Evolutionary conservation across 2,329 filamentous ascomycete genomes (phyloP), one percentile per base, ranked within the genome.

Genomic region (Rutstroemia sp.): DNA sequence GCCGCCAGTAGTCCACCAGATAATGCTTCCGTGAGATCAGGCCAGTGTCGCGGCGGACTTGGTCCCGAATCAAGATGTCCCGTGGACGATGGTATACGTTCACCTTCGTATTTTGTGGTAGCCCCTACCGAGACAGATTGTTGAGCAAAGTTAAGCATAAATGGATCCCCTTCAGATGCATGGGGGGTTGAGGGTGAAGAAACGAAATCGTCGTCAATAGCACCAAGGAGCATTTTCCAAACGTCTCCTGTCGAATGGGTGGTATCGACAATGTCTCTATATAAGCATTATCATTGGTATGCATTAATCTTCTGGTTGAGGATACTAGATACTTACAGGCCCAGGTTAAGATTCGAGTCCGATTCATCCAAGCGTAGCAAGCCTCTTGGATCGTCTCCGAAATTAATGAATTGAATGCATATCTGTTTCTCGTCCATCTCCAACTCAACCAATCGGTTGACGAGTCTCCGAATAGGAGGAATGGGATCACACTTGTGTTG

Each of bases 221-320:
- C 47, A 17, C 57, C 57, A n/a, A 58, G 47, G n/a, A 58, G 54
- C 57, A 58, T 58, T 44, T 58, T 58, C 57, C 57, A 58, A 16
- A 58, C 34, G 38, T 58, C 52, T 21, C 57, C 57, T 34, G 52
- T 48, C n/a, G 27, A 58, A 12, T 48, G 57, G 17, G 38, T 46
- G 10, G 54, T 56, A 46, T 58, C 57, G n/a, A 58, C 57, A 49
- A 58, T 58, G 27, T 58, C 57, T 10, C 57, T 58, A 23, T 16
- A 17, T 7, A 16, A 2, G 25, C 3, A 30, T 42, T 42, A 42
- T 10, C 16, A 30, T 42, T 42, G 19, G 14, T 42, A 19, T 17
- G 16, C 16, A 8, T n/a, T 42, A 19, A 5, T n/a, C 10, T 19
- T n/a, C 39, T 19, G 16, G 3, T 19, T 2, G 19, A 3, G n/a